Conservation (phyloP, 352 stramenopile species). For the Phytopythium boreale region DNA sequence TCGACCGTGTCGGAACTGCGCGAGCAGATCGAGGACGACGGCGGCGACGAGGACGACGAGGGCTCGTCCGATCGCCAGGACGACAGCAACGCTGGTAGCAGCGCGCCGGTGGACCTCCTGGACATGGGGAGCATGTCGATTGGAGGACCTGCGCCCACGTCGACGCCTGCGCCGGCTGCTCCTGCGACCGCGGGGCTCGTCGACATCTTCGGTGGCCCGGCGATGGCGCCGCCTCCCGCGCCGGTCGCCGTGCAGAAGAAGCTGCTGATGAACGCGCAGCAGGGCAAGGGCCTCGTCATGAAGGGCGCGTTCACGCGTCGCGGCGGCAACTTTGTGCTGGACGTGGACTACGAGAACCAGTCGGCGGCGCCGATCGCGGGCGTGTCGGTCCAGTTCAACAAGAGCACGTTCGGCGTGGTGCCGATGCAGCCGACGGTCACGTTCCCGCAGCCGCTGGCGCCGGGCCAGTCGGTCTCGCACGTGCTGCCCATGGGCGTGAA, state of each 20-base stretch:
- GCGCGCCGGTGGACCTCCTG: slow-evolving; percentile 61
- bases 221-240: slow-evolving; percentile 18
- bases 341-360: slow-evolving; percentile 88
- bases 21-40: slow-evolving; percentile 61
- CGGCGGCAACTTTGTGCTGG: slow-evolving; percentile 61
- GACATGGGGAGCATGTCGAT: slow-evolving; percentile 87
- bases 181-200: slow-evolving; percentile 44
- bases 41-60: slow-evolving; percentile 59
- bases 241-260: slow-evolving; percentile 48
- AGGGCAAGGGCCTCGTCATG: slow-evolving; percentile 91
- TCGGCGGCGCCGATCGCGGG: slow-evolving; percentile 81
- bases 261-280: slow-evolving; percentile 66
- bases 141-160: slow-evolving; percentile 38
- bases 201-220: slow-evolving; percentile 82
- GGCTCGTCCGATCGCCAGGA: slow-evolving; percentile 53
- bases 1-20: slow-evolving; percentile 75
- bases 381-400: slow-evolving; percentile 97
- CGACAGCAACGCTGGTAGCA: slow-evolving; percentile 25
- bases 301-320: slow-evolving; percentile 66
- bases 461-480: slow-evolving; percentile 77
- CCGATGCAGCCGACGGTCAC: slow-evolving; percentile 90
- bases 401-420: slow-evolving; percentile 96
- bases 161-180: slow-evolving; percentile 23
- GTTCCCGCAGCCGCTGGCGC: slow-evolving; percentile 58
- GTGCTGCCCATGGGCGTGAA: slow-evolving; percentile 78